Evolutionary conservation across 2,329 filamentous ascomycete species (phyloP).

Genomic region (Ophiostoma fasciatum): DNA sequence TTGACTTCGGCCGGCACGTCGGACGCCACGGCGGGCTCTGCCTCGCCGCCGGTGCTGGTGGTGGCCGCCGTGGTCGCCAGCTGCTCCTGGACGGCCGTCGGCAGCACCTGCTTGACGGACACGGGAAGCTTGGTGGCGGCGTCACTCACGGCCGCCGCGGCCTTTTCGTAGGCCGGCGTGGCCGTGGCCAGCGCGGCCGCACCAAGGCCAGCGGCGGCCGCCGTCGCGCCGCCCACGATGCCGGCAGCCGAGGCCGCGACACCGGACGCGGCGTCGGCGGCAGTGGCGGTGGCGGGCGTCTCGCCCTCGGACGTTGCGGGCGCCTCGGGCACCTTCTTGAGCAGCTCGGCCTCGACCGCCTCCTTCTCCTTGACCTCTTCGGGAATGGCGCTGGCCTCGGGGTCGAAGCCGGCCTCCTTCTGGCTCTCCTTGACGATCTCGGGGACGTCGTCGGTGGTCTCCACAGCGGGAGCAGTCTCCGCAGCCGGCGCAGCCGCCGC

Average conservation of each 20-base stretch:
- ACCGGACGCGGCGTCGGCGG: not conserved
- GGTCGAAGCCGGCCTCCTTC: slow-evolving; percentile 43
- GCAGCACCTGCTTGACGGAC: slow-evolving; percentile 34
- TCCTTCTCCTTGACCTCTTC: slow-evolving; percentile 58
- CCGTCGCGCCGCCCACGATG: slow-evolving; percentile 15
- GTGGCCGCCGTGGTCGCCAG: slow-evolving; percentile 27
- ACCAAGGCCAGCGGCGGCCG: slow-evolving; percentile 24
- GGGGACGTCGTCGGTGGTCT: slow-evolving; percentile 20
- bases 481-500: not conserved
- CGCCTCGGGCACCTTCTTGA: slow-evolving; percentile 48
- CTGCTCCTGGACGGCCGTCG: slow-evolving; percentile 33
- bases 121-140: slow-evolving; percentile 35
- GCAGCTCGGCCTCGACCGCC: slow-evolving; percentile 54
- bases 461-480: not conserved
- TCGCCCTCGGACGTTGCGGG: slow-evolving; percentile 41
- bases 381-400: slow-evolving; percentile 54
- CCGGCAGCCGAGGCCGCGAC: not conserved
- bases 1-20: slow-evolving; percentile 41
- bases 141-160: slow-evolving; percentile 19
- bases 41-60: too few relatives aligned
- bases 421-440: slow-evolving; percentile 59
- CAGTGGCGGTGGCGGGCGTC: slow-evolving; percentile 24
- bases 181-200: slow-evolving; percentile 16
- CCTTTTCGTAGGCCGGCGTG: slow-evolving; percentile 4
- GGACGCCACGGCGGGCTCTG: slow-evolving; percentile 28